Evolutionary conservation across 805 yeast species (phyloP), one percentile per base, ranked within the genome.

Genomic region (Wickerhamiella hasegawae): DNA sequence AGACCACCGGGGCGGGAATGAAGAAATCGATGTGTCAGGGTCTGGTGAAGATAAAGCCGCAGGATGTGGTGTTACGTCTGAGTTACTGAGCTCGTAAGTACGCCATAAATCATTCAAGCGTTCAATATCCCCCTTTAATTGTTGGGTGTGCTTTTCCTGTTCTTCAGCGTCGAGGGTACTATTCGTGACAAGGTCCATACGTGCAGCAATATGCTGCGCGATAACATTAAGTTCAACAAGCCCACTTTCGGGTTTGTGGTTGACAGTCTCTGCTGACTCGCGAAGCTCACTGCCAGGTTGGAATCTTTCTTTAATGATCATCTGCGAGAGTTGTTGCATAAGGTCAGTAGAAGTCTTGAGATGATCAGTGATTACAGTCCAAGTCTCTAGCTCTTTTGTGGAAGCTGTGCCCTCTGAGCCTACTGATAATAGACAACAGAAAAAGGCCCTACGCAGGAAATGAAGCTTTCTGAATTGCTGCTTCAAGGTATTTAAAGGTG

Each of bases 371-470:
- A 46, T 38, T 36, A 40, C 29, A 19, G 46, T 44, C 55, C 54
- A 41, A 18, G 31, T 18, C 28, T 40, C 41, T 29, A 48, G 42
- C 43, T 41, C 48, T 30, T 33, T 34, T 36, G 43, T 37, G 32
- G 35, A 28, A 29, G 47, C 37, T 21, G 40, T 36, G 12, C 53
- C 51, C 10, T 33, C 16, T 3, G 55, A 36, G 5, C 45, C 36
- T 14, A 59, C 45, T 1, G 71, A 59, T 30, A 68, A 40, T 16
- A 66, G 40, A 27, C 61, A 52, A 47, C 70, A 65, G 3, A 68
- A 48, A 34, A 61, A 46, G 31, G 63, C 58, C n/a, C 67, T 55
- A 36, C 68, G 53, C 29, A 66, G 36, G 21, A 53, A 42, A 23
- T 62, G 64, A 10, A 60, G 48, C 36, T 58, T 54, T 31, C 51